Evolutionary conservation across 257 asterid species (phyloP), one percentile per base, ranked within the genome.

Genomic region (Gentiana dahurica): DNA sequence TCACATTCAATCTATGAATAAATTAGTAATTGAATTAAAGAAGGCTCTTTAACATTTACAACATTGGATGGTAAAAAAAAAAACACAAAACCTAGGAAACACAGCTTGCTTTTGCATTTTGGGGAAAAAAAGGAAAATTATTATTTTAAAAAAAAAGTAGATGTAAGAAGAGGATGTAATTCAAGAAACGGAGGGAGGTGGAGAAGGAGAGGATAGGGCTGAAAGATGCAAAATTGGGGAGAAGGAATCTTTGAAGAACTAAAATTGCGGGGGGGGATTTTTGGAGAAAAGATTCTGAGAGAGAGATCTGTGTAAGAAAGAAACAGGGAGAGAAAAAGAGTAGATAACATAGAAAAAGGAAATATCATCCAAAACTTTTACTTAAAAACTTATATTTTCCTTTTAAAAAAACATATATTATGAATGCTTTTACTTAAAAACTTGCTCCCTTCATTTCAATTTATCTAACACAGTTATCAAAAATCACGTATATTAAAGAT

Each of bases 261-360:
- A 71, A 75, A 73, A 71, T 62, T 49, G 24, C 58, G 57, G 49
- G 73, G 79, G n/a, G 61, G 53, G 66, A 34, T 56, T 51, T 56
- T 46, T 61, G 46, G 68, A 51, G 64, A 24, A 36, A 38, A 62
- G 72, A 74, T 66, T 64, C 73, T 38, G n/a, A 36, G 54, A 43
- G 54, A 54, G 54, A 54, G 76, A 60, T 69, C 73, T 69, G 75
- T 61, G 68, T 61, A 55, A 64, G 71, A 56, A 71, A 46, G 64
- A 53, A 57, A 68, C 41, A 44, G 65, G 43, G 45, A 64, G 24
- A 34, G 38, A 55, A 55, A 45, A 59, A 43, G 51, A 51, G 59
- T 64, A 46, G 69, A 36, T 45, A 47, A 12, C 3, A 62, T 56
- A 61, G 37, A 36, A 9, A 34, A 38, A 56, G 39, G 35, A 35